Percentiles rank a stretch among this genome's conserved stretches.
phyloP scores from a whole-genome alignment of 2,329 filamentous ascomycete species.

The Zopfia rhizophila region DNA sequence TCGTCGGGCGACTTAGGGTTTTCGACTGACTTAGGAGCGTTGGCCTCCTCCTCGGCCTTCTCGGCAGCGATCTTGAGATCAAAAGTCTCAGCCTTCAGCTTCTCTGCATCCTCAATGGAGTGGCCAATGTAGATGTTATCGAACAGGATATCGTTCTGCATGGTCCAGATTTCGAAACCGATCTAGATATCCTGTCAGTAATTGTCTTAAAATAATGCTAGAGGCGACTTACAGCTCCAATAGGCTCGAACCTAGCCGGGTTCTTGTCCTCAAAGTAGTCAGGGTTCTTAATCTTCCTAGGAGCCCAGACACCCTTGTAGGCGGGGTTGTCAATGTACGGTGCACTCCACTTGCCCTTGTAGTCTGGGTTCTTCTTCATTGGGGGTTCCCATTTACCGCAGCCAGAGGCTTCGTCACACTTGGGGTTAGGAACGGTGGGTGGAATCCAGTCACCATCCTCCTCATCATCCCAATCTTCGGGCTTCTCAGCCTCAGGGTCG shows the following conservation, averaged over 20 bases:
- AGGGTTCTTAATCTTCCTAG: constrained; percentile 96
- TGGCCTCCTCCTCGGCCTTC: constrained; percentile 79
- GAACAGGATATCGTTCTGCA: constrained; percentile 98
- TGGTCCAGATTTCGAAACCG: constrained; percentile 99
- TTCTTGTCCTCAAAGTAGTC: constrained; percentile 97
- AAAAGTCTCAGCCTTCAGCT: constrained; percentile 89
- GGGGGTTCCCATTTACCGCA: constrained; percentile 94
- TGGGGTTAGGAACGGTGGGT: constrained; percentile 92
- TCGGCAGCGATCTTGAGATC: constrained; percentile 87
- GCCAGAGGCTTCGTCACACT: constrained; percentile 91
- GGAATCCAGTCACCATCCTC: constrained; percentile 98
- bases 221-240: constrained; percentile 83
- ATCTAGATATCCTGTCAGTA: constrained; percentile 66
- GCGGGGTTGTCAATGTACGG: constrained; percentile 95
- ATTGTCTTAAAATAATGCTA: constrained; percentile 8
- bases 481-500: constrained; percentile 96
- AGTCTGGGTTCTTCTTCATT: constrained; percentile 91
- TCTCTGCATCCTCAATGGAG: constrained; percentile 90
- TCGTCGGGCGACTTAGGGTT: constrained; percentile 77
- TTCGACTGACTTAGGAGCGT: constrained; percentile 77
- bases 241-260: constrained; percentile 96
- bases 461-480: constrained; percentile 99
- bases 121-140: constrained; percentile 99
- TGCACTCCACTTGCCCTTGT: constrained; percentile 99
- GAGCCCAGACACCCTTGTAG: constrained; percentile 96